Conservation (phyloP, 257 asterid genomes). For the Fraxinus anomala region DNA sequence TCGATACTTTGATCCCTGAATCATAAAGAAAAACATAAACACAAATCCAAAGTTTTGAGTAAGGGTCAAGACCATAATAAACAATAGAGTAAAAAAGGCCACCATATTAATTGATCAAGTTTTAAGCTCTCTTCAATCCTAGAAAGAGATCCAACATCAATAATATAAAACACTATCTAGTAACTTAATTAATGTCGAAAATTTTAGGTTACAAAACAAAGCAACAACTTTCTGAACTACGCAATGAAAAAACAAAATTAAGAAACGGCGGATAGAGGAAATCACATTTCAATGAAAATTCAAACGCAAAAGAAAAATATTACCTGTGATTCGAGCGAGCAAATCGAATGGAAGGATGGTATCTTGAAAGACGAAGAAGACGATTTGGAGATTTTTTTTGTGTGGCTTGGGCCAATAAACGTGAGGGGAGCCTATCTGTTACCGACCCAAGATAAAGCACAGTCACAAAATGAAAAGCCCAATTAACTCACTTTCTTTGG, state of each 20-base stretch:
- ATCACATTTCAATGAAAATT: slow-evolving; percentile 1
- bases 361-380: not conserved
- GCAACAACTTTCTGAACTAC: not conserved
- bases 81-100: not conserved
- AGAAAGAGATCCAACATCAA: not conserved
- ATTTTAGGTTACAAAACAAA: not conserved
- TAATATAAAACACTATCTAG: not conserved
- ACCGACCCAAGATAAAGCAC: too few species aligned
- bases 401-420: not conserved
- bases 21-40: not conserved
- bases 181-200: too few species aligned
- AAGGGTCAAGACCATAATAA: not conserved
- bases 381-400: slow-evolving; percentile 13
- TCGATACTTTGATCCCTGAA: not conserved
- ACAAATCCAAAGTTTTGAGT: not conserved
- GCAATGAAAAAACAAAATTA: not conserved
- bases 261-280: not conserved
- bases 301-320: not conserved
- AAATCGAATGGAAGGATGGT: not conserved
- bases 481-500: too few species aligned
- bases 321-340: slow-evolving; percentile 1
- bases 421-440: not conserved
- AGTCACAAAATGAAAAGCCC: too few species aligned
- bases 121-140: not conserved
- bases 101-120: not conserved